phyloP scores from a whole-genome alignment of 768 basidiomycete genomes.

The Rhodotorula diobovata region DNA sequence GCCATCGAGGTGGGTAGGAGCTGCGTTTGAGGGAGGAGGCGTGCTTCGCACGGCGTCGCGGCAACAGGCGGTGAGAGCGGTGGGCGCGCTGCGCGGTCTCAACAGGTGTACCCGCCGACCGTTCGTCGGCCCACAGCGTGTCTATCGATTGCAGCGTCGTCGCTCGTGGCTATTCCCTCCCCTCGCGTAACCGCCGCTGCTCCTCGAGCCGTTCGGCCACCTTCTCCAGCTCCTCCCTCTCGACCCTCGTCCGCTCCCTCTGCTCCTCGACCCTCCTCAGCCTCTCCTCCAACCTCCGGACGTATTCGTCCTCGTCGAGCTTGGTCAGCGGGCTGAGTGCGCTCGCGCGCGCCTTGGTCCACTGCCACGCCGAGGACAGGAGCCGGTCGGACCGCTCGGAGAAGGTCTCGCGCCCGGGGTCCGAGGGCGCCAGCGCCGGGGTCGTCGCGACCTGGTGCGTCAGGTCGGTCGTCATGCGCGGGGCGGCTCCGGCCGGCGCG shows the following conservation, averaged over 20 bases:
- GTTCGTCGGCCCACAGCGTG: too few species aligned
- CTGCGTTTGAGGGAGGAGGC: too few species aligned
- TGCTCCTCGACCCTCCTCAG: background rate
- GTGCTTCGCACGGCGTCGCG: too few species aligned
- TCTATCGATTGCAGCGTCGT: background rate
- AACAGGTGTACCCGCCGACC: too few species aligned
- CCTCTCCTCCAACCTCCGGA: background rate
- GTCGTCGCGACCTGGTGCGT: background rate
- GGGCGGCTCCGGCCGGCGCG: background rate
- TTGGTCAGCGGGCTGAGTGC: slow-evolving; percentile 13
- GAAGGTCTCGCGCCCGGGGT: slow-evolving; percentile 30
- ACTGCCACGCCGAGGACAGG: background rate
- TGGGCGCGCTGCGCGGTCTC: too few species aligned
- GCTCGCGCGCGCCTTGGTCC: background rate
- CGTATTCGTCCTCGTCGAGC: slow-evolving; percentile 29
- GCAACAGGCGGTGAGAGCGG: too few species aligned
- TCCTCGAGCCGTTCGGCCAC: background rate
- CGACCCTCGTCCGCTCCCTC: background rate
- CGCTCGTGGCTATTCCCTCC: background rate
- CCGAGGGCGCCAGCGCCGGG: background rate
- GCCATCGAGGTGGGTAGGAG: too few species aligned
- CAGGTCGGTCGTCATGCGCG: background rate
- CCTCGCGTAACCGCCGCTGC: background rate
- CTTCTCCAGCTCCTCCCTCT: background rate
- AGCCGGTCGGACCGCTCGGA: slow-evolving; percentile 30